phyloP scores from a whole-genome alignment of 2,329 filamentous ascomycete species.

The Plectosphaerella cucumerina region DNA sequence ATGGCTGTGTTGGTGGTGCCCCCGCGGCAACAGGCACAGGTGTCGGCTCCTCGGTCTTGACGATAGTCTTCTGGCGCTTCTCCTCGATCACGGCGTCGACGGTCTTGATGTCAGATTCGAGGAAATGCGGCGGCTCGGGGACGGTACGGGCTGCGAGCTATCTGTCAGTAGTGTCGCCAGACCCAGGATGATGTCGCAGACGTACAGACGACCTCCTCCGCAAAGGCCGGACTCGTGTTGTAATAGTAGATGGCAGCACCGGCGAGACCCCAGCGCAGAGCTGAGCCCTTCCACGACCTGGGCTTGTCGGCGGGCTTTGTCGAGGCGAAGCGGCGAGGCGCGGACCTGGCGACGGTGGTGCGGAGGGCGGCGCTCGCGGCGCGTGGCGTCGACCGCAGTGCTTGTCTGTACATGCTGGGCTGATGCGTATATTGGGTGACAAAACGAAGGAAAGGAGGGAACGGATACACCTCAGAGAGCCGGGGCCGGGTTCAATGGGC shows the following conservation, averaged over 20 bases:
- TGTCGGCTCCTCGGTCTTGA: constrained; percentile 22
- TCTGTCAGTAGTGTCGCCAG: not conserved
- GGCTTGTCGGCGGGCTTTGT: constrained; percentile 59
- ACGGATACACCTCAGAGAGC: constrained; percentile 11
- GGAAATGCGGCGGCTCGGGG: constrained; percentile 46
- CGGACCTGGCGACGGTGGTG: constrained; percentile 30
- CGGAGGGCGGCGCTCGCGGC: constrained; percentile 37
- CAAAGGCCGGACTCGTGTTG: constrained; percentile 83
- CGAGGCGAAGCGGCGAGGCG: constrained; percentile 47
- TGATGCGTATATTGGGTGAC: constrained; percentile 18
- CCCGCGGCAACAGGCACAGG: constrained; percentile 14
- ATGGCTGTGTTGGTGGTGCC: not conserved
- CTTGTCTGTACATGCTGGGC: constrained; percentile 44
- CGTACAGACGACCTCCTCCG: constrained; percentile 75
- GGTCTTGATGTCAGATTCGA: constrained; percentile 56
- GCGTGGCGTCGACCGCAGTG: constrained; percentile 43
- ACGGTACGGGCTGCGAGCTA: constrained; percentile 22
- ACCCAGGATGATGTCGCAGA: not conserved
- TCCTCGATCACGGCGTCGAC: constrained; percentile 64
- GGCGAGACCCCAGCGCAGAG: constrained; percentile 70
- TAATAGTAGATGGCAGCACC: constrained; percentile 84
- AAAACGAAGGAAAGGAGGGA: constrained; percentile 3
- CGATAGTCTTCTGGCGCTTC: constrained; percentile 48
- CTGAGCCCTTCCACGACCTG: constrained; percentile 77
- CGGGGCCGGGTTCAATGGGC: not conserved